Percentiles rank a stretch among this genome's conserved stretches.
Evolutionary conservation across 2,329 filamentous ascomycete species (phyloP).

Genomic region (Calonectria multiphialidica): DNA sequence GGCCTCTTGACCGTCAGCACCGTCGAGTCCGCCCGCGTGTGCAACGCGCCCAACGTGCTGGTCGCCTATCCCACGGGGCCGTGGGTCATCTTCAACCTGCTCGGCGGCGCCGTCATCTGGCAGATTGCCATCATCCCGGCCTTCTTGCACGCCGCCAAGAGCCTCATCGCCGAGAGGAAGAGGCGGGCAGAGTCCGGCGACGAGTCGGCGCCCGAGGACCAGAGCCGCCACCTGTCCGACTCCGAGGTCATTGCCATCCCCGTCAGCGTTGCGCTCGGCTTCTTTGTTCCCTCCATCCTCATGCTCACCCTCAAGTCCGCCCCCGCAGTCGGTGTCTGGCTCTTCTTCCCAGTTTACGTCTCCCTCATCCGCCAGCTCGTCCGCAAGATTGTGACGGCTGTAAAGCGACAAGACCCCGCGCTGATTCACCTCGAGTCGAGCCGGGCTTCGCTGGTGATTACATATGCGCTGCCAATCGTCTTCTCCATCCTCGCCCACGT

Average conservation of each 20-base stretch:
- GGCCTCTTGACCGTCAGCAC: conserved; percentile 61
- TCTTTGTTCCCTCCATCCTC: conserved; percentile 57
- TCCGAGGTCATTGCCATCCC: conserved; percentile 71
- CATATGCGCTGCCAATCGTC: conserved; percentile 60
- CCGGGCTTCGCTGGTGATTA: conserved; percentile 50
- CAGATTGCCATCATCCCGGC: conserved; percentile 63
- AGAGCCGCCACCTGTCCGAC: conserved; percentile 53
- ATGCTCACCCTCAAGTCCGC: conserved; percentile 59
- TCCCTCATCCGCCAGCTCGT: conserved; percentile 55
- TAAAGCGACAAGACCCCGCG: conserved; percentile 42
- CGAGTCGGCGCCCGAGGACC: conserved; percentile 28
- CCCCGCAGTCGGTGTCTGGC: conserved; percentile 57
- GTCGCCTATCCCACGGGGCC: conserved; percentile 53
- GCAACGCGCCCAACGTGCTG: conserved; percentile 50
- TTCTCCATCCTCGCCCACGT: conserved; percentile 58
- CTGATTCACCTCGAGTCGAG: conserved; percentile 59
- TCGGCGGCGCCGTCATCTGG: conserved; percentile 65
- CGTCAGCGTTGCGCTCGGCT: conserved; percentile 60
- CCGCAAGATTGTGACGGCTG: conserved; percentile 42
- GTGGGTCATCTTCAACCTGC: conserved; percentile 62
- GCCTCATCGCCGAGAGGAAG: conserved; percentile 45
- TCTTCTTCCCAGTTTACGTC: conserved; percentile 65
- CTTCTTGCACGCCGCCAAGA: conserved; percentile 58
- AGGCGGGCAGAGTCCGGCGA: conserved; percentile 30
- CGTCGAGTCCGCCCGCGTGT: conserved; percentile 62